phyloP scores from a whole-genome alignment of 192 early-diverging fungal genomes.

The Coemansia sp. region DNA sequence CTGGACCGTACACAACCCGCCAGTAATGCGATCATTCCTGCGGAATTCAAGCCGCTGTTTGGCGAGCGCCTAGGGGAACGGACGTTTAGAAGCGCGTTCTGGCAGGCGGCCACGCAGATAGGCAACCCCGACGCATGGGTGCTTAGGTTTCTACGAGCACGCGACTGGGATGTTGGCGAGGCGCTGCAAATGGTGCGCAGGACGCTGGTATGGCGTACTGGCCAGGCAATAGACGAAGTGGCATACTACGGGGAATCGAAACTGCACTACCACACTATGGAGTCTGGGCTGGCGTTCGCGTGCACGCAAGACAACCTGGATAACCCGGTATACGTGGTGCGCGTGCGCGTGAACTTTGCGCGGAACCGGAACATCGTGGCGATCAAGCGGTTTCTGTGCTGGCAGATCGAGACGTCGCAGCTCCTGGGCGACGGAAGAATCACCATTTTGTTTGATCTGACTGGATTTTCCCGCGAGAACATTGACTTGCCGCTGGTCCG shows the following conservation, averaged over 20 bases:
- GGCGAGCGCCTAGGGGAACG: slow-evolving; percentile 9
- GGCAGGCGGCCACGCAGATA: slow-evolving; percentile 61
- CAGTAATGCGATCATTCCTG: slow-evolving; percentile 5
- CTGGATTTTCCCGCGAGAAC: slow-evolving; percentile 69
- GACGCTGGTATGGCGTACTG: slow-evolving; percentile 72
- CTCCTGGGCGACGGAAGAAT: slow-evolving; percentile 61
- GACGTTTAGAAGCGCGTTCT: slow-evolving; percentile 61
- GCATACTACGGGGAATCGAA: slow-evolving; percentile 59
- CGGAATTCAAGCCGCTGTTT: slow-evolving; percentile 33
- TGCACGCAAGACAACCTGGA: slow-evolving; percentile 55
- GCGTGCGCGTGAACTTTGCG: slow-evolving; percentile 59
- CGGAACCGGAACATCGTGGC: slow-evolving; percentile 57
- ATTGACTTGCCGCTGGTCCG: slow-evolving; percentile 74
- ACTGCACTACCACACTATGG: slow-evolving; percentile 57
- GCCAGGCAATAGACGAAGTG: slow-evolving; percentile 60
- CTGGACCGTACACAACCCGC: slow-evolving; percentile 6
- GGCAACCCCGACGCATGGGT: slow-evolving; percentile 71
- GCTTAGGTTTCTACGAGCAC: slow-evolving; percentile 81
- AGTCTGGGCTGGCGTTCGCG: slow-evolving; percentile 59
- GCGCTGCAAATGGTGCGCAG: slow-evolving; percentile 70
- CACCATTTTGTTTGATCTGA: slow-evolving; percentile 80
- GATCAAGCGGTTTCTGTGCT: slow-evolving; percentile 65
- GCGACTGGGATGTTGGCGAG: slow-evolving; percentile 79
- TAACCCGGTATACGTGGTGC: slow-evolving; percentile 58
- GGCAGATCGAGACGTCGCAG: slow-evolving; percentile 64